Evolutionary conservation across 129 eudicot genomes (phyloP).

Genomic region (Lonicera japonica): DNA sequence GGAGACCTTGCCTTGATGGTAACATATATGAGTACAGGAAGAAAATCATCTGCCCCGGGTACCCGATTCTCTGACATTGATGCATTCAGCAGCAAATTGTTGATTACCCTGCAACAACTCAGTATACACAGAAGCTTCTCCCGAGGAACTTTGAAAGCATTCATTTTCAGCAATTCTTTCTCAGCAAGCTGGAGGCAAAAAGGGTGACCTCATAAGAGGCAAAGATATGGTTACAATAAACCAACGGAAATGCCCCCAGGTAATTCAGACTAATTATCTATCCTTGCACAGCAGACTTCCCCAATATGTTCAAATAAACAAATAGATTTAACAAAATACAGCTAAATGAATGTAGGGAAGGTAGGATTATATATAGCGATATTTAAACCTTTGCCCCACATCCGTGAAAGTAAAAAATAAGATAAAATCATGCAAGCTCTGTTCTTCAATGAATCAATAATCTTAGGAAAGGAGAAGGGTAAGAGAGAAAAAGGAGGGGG

Average conservation of each 20-base stretch:
- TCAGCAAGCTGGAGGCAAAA: not conserved
- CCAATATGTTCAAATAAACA: not conserved
- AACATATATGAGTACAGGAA: not conserved
- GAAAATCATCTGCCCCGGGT: constrained; percentile 1
- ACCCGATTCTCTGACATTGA: constrained; percentile 2
- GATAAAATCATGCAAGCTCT: no score
- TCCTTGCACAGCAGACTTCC: not conserved
- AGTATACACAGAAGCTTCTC: constrained; percentile 2
- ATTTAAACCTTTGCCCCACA: not conserved
- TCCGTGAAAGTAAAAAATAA: no score
- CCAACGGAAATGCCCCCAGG: not conserved
- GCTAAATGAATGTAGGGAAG: not conserved
- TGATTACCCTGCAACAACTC: constrained; percentile 4
- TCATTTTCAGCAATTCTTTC: constrained; percentile 2
- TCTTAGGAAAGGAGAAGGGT: no score
- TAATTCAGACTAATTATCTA: not conserved
- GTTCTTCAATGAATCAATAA: no score
- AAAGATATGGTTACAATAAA: not conserved
- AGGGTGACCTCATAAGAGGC: not conserved
- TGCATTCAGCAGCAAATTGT: constrained; percentile 1
- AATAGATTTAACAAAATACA: not conserved
- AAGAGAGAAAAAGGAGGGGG: no score
- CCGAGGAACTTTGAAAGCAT: constrained; percentile 3
- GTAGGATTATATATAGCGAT: not conserved
- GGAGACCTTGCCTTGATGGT: constrained; percentile 3